Evolutionary conservation across 192 early-diverging fungal genomes (phyloP), one percentile per base, ranked within the genome.

Genomic region (Geosiphon pyriformis): DNA sequence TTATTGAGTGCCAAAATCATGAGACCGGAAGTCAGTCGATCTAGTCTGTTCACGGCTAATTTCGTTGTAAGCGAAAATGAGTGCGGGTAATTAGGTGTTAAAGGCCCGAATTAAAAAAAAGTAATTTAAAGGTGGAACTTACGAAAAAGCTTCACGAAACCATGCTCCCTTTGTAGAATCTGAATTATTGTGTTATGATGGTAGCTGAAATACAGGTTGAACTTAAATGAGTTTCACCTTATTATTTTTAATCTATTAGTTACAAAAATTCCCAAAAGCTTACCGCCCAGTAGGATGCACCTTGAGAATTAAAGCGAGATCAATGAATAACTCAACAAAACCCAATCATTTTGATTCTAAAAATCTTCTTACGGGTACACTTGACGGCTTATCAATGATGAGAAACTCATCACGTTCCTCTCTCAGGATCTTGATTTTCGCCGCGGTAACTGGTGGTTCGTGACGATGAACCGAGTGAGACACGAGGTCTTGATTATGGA

Each of bases 21-120:
- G 7, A 98, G 66, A 6, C 96, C 96, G 1, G 94, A 96, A 0
- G 96, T 98, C 47, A 96, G 79, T 18, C 95, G 81, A 78, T 98
- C 96, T 60, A 98, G 76, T 35, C 96, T 78, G 75, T 98, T 97
- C 32, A 89, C 78, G 22, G 93, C 87, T 89, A 68, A 2, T 37
- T 32, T 32, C 42, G 63, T 2, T 30, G 49, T 49, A 62, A 31
- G 70, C 51, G 47, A 66, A 72, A 49, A 77, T 75, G 51, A n/a
- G n/a, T n/a, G n/a, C n/a, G n/a, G n/a, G n/a, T n/a, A n/a, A n/a
- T n/a, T n/a, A n/a, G n/a, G n/a, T n/a, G n/a, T n/a, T n/a, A n/a
- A n/a, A n/a, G n/a, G n/a, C n/a, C n/a, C n/a, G n/a, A n/a, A n/a
- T n/a, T n/a, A n/a, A n/a, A n/a, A n/a, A n/a, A n/a, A n/a, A n/a